phyloP scores from a whole-genome alignment of 257 asterid genomes.

The Craterostigma plantagineum region DNA sequence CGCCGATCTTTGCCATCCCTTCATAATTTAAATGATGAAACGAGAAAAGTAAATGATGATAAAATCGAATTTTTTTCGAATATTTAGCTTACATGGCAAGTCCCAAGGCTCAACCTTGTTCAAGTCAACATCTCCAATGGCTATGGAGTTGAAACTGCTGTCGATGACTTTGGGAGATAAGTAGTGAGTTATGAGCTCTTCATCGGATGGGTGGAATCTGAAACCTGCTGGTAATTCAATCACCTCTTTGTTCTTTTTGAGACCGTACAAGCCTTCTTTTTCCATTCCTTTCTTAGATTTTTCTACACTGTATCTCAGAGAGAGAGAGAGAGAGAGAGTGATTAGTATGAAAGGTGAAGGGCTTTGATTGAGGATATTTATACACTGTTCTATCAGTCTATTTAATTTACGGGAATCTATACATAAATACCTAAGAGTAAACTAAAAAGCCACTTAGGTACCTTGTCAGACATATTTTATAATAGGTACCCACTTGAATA shows the following conservation, averaged over 20 bases:
- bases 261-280: background rate
- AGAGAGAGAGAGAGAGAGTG: too few relatives aligned
- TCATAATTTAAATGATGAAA: background rate
- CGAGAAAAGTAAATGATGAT: background rate
- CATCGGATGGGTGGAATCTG: slow-evolving; percentile 65
- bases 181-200: slow-evolving; percentile 57
- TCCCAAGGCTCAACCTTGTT: slow-evolving; percentile 83
- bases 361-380: too few relatives aligned
- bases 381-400: too few relatives aligned
- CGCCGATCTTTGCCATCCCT: slow-evolving; percentile 79
- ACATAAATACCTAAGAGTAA: too few relatives aligned
- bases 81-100: slow-evolving; percentile 48
- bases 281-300: too few relatives aligned
- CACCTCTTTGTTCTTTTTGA: slow-evolving; percentile 10
- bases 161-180: slow-evolving; percentile 30
- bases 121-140: slow-evolving; percentile 59
- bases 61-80: background rate
- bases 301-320: too few relatives aligned
- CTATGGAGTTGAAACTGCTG: slow-evolving; percentile 17
- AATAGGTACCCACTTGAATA: too few relatives aligned
- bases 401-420: too few relatives aligned
- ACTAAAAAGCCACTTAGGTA: too few relatives aligned
- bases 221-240: slow-evolving; percentile 61
- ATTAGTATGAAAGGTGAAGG: too few relatives aligned
- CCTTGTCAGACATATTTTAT: too few relatives aligned